Percentiles rank a stretch among this genome's conserved stretches.
Evolutionary conservation across 75 land plant genomes (phyloP).

Genomic region (Picea sitchensis): DNA sequence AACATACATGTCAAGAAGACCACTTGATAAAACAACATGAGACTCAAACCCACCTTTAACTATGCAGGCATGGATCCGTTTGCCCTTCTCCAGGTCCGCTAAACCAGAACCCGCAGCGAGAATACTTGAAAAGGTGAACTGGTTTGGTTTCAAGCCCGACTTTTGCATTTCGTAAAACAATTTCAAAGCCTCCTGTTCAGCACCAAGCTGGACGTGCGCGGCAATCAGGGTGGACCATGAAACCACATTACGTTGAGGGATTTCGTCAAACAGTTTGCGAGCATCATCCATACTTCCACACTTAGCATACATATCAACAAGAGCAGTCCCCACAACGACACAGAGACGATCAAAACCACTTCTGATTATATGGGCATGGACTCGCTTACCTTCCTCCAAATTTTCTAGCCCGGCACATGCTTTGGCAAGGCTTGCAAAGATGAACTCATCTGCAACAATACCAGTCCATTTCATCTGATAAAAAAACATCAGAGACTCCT

Average conservation of each 20-base stretch:
- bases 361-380: background rate
- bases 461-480: constrained; percentile 21
- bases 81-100: constrained; percentile 24
- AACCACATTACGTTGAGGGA: constrained; percentile 17
- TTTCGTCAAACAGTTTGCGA: background rate
- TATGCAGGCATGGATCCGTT: constrained; percentile 14
- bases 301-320: background rate
- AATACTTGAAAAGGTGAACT: constrained; percentile 30
- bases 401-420: background rate
- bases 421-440: constrained; percentile 22
- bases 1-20: constrained; percentile 11
- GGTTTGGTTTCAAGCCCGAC: constrained; percentile 28
- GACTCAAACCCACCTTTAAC: background rate
- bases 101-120: constrained; percentile 30
- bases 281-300: background rate
- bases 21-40: background rate
- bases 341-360: background rate
- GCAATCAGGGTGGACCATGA: constrained; percentile 35
- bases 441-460: constrained; percentile 25
- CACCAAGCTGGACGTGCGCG: constrained; percentile 23
- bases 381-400: background rate
- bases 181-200: constrained; percentile 27
- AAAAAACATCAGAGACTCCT: constrained; percentile 32
- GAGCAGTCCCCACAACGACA: background rate
- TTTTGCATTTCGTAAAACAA: constrained; percentile 29